Evolutionary conservation across 2,329 filamentous ascomycete species (phyloP).

Genomic region (Stemphylium vesicarium): DNA sequence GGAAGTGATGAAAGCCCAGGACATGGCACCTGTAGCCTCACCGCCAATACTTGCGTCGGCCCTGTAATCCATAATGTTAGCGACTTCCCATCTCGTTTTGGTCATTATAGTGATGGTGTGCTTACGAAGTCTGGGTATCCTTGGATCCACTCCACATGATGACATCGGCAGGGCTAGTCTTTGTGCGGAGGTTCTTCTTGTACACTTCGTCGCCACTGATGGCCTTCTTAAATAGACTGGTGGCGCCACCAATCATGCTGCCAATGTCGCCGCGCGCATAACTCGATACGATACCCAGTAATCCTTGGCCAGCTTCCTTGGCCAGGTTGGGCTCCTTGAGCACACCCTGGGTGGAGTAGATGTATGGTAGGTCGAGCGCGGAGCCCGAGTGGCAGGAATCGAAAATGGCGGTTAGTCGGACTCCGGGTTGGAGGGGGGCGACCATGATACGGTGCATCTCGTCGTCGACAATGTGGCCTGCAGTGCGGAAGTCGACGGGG

Average conservation of each 20-base stretch:
- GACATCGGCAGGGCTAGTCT: slow-evolving; percentile 93
- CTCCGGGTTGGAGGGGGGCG: slow-evolving; percentile 76
- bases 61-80: slow-evolving; percentile 53
- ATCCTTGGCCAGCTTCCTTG: slow-evolving; percentile 76
- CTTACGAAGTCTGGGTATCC: slow-evolving; percentile 90
- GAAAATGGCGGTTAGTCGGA: slow-evolving; percentile 82
- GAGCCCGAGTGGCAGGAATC: slow-evolving; percentile 83
- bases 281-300: slow-evolving; percentile 73
- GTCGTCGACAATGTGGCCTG: slow-evolving; percentile 83
- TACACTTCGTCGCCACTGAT: slow-evolving; percentile 79
- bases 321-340: slow-evolving; percentile 82
- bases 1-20: slow-evolving; percentile 91
- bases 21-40: slow-evolving; percentile 97
- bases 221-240: slow-evolving; percentile 86
- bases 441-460: slow-evolving; percentile 86
- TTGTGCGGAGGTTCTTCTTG: slow-evolving; percentile 81
- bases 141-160: slow-evolving; percentile 98
- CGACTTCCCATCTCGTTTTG: too few relatives aligned
- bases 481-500: slow-evolving; percentile 78
- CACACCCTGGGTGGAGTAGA: slow-evolving; percentile 80
- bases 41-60: slow-evolving; percentile 88
- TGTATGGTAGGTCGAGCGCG: slow-evolving; percentile 77
- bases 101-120: too few relatives aligned
- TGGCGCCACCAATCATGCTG: slow-evolving; percentile 79
- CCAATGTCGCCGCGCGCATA: slow-evolving; percentile 85